Evolutionary conservation across 352 stramenopile species (phyloP).

Genomic region (Phytophthora cactorum): DNA sequence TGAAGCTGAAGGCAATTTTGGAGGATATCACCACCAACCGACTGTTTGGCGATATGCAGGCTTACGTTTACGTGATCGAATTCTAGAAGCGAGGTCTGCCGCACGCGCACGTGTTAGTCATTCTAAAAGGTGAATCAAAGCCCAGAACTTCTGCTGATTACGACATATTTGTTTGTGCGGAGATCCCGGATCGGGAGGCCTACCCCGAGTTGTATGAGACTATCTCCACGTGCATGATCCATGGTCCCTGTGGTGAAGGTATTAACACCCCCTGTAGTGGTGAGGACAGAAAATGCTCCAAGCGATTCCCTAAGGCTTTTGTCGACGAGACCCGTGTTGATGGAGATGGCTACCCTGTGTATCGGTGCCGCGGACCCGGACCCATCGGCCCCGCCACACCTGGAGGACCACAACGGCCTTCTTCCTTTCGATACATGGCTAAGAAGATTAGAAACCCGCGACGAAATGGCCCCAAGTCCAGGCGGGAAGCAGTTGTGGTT

Average conservation of each 20-base stretch:
- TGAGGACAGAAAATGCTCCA: constrained; percentile 34
- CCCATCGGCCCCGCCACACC: neutral
- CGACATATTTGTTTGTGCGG: neutral
- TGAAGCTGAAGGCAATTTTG: neutral
- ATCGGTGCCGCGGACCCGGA: constrained; percentile 1
- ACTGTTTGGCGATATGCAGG: neutral
- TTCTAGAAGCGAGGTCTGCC: neutral
- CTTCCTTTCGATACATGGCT: neutral
- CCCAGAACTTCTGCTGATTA: neutral
- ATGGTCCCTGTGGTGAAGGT: constrained; percentile 15
- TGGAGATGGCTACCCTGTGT: constrained; percentile 21
- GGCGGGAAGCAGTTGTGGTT: neutral
- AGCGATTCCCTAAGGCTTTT: constrained; percentile 32
- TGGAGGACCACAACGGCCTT: neutral
- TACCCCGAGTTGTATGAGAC: neutral
- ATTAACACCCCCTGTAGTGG: constrained; percentile 13
- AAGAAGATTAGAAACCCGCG: neutral
- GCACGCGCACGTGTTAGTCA: neutral
- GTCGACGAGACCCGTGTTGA: constrained; percentile 3
- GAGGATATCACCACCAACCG: neutral
- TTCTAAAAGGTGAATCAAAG: neutral
- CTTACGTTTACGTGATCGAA: neutral
- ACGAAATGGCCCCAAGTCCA: neutral
- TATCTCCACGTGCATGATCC: constrained; percentile 18
- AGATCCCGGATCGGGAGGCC: constrained; percentile 2